Evolutionary conservation across 768 basidiomycete genomes (phyloP).

Genomic region (Tulasnella sp.): DNA sequence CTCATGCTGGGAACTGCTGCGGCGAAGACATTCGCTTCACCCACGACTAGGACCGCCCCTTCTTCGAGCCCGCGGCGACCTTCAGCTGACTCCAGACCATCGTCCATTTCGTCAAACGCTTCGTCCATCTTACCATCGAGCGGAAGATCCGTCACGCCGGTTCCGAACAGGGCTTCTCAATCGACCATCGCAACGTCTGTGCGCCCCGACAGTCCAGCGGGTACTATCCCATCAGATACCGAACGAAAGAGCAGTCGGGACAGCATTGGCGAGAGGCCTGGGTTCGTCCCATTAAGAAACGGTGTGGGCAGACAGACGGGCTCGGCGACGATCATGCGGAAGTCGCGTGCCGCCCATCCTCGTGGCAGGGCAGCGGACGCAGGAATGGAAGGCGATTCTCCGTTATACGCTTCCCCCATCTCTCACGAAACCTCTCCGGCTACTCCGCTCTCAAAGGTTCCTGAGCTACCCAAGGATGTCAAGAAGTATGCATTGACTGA

Average conservation of each 20-base stretch:
- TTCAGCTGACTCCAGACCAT: conserved; percentile 11
- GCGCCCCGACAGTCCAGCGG: conserved; percentile 4
- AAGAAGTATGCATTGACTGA: conserved; percentile 18
- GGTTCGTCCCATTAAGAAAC: conserved; percentile 2
- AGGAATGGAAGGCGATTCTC: conserved; percentile 3
- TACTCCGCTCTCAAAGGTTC: not conserved
- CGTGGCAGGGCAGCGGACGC: not conserved
- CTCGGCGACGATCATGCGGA: not conserved
- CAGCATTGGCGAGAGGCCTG: not conserved
- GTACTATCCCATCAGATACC: not conserved
- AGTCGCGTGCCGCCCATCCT: conserved; percentile 9
- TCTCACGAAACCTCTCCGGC: not conserved
- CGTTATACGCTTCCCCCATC: not conserved
- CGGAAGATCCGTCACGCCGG: not conserved
- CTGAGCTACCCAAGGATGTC: not conserved
- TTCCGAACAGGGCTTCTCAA: not conserved
- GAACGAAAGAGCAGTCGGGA: conserved; percentile 4
- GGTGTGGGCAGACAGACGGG: conserved; percentile 4
- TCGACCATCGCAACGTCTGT: conserved; percentile 5
- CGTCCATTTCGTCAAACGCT: conserved; percentile 15
- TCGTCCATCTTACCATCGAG: not conserved
- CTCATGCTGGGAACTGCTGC: conserved; percentile 17
- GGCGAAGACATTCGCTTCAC: conserved; percentile 6
- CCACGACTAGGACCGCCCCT: not conserved
- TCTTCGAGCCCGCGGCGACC: not conserved